Evolutionary conservation across 768 basidiomycete genomes (phyloP), one percentile per base, ranked within the genome.

Genomic region (Psilocybe tampanensis): DNA sequence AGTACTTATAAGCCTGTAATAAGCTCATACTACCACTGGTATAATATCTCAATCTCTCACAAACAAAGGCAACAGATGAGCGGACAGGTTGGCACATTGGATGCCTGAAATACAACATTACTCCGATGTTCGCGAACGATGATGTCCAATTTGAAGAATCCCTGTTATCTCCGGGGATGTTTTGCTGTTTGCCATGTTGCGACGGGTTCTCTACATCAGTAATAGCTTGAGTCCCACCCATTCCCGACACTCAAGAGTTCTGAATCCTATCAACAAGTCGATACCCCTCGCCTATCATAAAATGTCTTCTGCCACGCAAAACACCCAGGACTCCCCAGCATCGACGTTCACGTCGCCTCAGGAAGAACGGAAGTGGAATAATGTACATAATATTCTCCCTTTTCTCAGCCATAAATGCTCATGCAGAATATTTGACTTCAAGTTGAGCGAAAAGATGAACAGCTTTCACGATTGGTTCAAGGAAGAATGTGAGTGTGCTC

Each of bases 401-500:
- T 24, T 3, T 50, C 12, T 36, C 47, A 17, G 3, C 15, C 17
- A 23, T 32, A 4, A 45, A 9, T 13, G 6, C 15, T 33, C 21
- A 18, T 17, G 23, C 15, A 18, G 18, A 41, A 8, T 9, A 21
- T 22, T 6, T 24, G 4, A 17, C 45, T 7, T 21, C n/a, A 12
- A 73, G 71, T 44, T 74, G 26, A 65, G 69, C 47, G 59, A 72
- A 18, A 63, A 62, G 12, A 80, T 79, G 78, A 65, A 58, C 29
- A 39, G 59, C 7, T 79, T 76, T 52, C 79, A 79, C 58, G 59
- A 70, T 2, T 69, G 67, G 48, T 84, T 82, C 70, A 84, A 82
- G 58, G 56, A 72, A 29, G 78, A 83, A 65, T 83, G 81, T 80
- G 59, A 45, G 78, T 70, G n/a, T n/a, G n/a, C n/a, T n/a, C n/a